These are phyloP conservation scores for Cladobotryum mycophilum DNA, from an alignment of 2,329 filamentous ascomycete genomes.

Conservation along the genomic window DNA sequence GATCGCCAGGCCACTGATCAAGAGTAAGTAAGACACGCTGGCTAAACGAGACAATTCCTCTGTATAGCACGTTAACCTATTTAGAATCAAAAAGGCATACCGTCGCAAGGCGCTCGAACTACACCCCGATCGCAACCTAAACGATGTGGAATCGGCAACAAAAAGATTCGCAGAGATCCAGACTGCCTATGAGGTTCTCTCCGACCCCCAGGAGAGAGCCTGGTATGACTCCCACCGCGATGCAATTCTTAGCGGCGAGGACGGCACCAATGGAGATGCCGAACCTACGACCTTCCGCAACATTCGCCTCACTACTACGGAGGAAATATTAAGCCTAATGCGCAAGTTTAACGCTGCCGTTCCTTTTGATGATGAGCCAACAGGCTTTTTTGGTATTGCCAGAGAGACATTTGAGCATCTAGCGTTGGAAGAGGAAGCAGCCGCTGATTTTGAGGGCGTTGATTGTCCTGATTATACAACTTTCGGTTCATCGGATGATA, in stretches of 20 bases:
- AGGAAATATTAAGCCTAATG: conserved; percentile 73
- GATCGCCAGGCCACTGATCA: conserved; percentile 69
- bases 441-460: conserved; percentile 61
- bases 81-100: conserved; percentile 88
- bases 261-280: conserved; percentile 36
- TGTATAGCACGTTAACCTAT: not conserved
- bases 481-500: conserved; percentile 72
- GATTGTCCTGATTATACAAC: conserved; percentile 64
- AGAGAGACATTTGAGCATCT: conserved; percentile 73
- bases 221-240: conserved; percentile 97
- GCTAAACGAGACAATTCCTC: not conserved
- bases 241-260: conserved; percentile 67
- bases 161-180: conserved; percentile 85
- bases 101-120: conserved; percentile 83
- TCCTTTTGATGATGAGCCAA: conserved; percentile 71
- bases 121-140: conserved; percentile 90
- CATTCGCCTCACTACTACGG: conserved; percentile 68
- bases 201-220: conserved; percentile 87
- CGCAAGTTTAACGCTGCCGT: conserved; percentile 72
- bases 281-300: conserved; percentile 59
- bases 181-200: conserved; percentile 90
- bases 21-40: conserved; percentile 62
- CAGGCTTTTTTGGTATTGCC: conserved; percentile 79
- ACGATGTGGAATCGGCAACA: conserved; percentile 77
- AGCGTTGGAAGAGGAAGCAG: conserved; percentile 70